Conservation (phyloP, 805 yeast genomes). For the Zygoascus bituminiphila region DNA sequence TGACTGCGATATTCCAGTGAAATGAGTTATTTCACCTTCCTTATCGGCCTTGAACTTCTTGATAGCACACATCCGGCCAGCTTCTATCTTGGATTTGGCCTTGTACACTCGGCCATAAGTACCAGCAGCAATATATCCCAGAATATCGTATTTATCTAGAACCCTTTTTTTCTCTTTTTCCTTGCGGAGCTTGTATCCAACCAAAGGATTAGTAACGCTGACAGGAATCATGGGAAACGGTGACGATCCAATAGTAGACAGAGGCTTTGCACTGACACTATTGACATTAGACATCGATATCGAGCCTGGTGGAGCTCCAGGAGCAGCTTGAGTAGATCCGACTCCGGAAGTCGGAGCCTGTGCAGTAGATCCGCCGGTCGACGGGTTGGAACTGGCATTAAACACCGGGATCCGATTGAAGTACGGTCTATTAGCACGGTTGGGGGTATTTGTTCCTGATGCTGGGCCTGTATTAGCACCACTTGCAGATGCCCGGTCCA, state of each 20-base stretch:
- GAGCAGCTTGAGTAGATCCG: not conserved
- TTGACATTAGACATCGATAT: not conserved
- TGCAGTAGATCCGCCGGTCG: not conserved
- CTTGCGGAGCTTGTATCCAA: constrained; percentile 47
- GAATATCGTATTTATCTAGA: constrained; percentile 72
- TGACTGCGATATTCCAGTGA: constrained; percentile 91
- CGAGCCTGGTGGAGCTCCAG: not conserved
- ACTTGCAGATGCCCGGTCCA: not conserved
- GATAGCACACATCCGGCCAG: constrained; percentile 56
- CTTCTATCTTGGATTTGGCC: constrained; percentile 47
- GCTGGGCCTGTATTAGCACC: not conserved
- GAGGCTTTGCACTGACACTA: not conserved
- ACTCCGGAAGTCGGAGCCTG: not conserved
- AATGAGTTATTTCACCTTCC: constrained; percentile 80
- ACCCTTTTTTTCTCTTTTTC: constrained; percentile 66
- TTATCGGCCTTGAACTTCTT: constrained; percentile 93
- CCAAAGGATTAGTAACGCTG: constrained; percentile 29
- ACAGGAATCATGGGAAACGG: constrained; percentile 13
- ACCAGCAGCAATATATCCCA: constrained; percentile 97
- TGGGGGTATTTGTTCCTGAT: not conserved
- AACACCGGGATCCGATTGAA: not conserved
- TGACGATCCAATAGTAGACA: not conserved
- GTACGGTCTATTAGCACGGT: not conserved
- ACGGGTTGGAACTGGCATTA: not conserved
- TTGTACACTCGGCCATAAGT: constrained; percentile 93